These are phyloP conservation scores for Macroventuria anomochaeta DNA, from an alignment of 2,329 filamentous ascomycete species.

Conservation along the genomic window DNA sequence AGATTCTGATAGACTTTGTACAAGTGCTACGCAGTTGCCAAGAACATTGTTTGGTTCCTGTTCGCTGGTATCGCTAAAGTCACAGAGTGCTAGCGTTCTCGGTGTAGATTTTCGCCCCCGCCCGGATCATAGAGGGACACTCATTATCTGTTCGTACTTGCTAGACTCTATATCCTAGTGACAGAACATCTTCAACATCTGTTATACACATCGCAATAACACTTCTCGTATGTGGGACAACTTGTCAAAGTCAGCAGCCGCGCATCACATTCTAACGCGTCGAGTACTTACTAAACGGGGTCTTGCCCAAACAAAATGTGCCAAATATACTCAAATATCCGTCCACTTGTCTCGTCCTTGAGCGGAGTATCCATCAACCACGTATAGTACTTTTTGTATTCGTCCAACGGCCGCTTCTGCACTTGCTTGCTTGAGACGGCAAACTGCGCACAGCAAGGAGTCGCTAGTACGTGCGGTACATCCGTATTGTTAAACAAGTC, in stretches of 20 bases:
- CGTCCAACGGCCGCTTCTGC: constrained; percentile 30
- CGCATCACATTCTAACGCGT: not conserved
- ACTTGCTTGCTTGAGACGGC: constrained; percentile 44
- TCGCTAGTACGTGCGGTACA: constrained; percentile 53
- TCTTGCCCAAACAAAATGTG: constrained; percentile 36
- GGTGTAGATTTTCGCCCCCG: no score
- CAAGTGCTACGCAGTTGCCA: no score
- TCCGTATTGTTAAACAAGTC: constrained; percentile 49
- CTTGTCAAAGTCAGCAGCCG: constrained; percentile 18
- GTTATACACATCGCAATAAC: constrained; percentile 34
- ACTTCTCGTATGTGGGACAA: constrained; percentile 27
- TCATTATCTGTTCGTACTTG: not conserved
- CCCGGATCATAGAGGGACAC: not conserved
- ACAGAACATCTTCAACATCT: constrained; percentile 1
- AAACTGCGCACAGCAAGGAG: constrained; percentile 54
- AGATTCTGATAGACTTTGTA: no score
- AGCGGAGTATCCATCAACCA: constrained; percentile 37
- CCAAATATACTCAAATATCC: constrained; percentile 38
- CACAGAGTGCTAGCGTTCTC: no score
- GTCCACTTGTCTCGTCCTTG: constrained; percentile 32
- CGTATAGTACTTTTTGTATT: constrained; percentile 37
- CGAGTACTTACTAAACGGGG: constrained; percentile 28
- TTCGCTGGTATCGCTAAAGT: not conserved
- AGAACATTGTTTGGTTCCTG: no score
- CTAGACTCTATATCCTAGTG: not conserved